Evolutionary conservation across 2,329 filamentous ascomycete genomes (phyloP).

Genomic region (Arthrobotrys entomopaga): DNA sequence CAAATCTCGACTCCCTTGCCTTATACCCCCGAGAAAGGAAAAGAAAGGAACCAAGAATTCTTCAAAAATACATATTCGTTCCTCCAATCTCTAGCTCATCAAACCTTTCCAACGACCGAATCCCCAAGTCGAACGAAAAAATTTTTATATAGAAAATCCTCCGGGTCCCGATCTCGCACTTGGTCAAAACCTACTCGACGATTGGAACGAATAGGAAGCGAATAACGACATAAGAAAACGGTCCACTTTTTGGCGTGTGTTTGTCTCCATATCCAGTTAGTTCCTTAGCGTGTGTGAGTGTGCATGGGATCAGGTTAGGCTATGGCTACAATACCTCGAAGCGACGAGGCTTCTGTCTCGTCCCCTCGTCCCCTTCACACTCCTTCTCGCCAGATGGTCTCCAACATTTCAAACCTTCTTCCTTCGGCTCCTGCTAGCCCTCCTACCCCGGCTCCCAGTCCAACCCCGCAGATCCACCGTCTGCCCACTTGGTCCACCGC

Average conservation of each 20-base stretch:
- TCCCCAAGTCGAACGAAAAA: background rate
- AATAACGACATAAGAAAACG: too few species aligned
- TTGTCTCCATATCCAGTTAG: too few species aligned
- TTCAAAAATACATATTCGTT: background rate
- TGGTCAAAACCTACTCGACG: too few species aligned
- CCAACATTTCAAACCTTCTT: constrained; percentile 58
- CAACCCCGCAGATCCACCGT: constrained; percentile 59
- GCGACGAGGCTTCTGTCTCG: constrained; percentile 47
- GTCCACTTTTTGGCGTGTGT: too few species aligned
- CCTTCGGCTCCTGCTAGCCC: constrained; percentile 59
- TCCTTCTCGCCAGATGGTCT: constrained; percentile 59
- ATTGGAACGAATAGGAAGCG: too few species aligned
- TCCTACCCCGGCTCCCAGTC: constrained; percentile 59
- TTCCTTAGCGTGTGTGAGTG: background rate
- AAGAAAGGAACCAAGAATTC: too few species aligned
- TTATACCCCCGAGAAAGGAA: too few species aligned
- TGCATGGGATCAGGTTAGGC: constrained; percentile 12
- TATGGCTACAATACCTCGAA: constrained; percentile 49
- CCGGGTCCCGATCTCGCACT: too few species aligned
- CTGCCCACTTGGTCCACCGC: constrained; percentile 59
- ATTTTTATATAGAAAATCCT: too few species aligned
- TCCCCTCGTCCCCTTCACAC: constrained; percentile 59
- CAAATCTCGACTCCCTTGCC: constrained; percentile 9
- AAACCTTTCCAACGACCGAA: background rate
- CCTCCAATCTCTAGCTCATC: background rate